A percentile compares a stretch with the other conserved stretches of the same genome.
These are phyloP conservation scores for Globisporangium mamillatum DNA, from an alignment of 352 stramenopile species.

Conservation along the genomic window DNA sequence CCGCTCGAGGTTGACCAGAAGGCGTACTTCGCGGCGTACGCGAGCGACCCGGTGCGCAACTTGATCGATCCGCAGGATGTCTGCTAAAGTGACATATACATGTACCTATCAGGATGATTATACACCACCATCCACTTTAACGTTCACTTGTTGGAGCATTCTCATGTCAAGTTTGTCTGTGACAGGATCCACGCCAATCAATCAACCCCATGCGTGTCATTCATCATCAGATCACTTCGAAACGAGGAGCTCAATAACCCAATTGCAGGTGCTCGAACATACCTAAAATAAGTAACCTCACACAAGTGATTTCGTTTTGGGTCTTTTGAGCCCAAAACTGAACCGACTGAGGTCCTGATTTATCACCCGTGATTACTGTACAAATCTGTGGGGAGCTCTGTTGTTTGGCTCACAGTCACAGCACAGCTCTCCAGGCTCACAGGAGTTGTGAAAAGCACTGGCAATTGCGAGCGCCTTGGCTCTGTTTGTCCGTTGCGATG, in stretches of 20 bases:
- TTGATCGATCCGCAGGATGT: slow-evolving; percentile 7
- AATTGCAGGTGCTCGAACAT: background rate
- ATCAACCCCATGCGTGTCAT: background rate
- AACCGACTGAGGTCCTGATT: background rate
- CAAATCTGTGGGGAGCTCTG: no score
- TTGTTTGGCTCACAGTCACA: no score
- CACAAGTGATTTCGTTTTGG: background rate
- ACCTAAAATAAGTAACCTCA: background rate
- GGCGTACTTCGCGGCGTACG: slow-evolving; percentile 12
- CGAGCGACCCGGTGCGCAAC: slow-evolving; percentile 7
- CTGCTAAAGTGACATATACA: slow-evolving; percentile 1
- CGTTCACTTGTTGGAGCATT: background rate
- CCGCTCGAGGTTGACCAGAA: slow-evolving; percentile 21
- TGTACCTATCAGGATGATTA: background rate
- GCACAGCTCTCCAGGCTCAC: no score
- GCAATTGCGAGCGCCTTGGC: background rate
- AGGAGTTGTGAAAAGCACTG: background rate
- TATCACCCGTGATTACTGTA: slow-evolving; percentile 1
- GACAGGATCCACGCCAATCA: background rate
- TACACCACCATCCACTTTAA: background rate
- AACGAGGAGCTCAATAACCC: background rate
- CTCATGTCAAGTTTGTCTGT: background rate
- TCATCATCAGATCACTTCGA: background rate
- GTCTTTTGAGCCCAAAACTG: background rate
- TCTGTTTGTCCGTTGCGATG: background rate